Base-by-base conservation (phyloP, 371 early-diverging fungal species). In the Polyrhizophydium stewartii region DNA sequence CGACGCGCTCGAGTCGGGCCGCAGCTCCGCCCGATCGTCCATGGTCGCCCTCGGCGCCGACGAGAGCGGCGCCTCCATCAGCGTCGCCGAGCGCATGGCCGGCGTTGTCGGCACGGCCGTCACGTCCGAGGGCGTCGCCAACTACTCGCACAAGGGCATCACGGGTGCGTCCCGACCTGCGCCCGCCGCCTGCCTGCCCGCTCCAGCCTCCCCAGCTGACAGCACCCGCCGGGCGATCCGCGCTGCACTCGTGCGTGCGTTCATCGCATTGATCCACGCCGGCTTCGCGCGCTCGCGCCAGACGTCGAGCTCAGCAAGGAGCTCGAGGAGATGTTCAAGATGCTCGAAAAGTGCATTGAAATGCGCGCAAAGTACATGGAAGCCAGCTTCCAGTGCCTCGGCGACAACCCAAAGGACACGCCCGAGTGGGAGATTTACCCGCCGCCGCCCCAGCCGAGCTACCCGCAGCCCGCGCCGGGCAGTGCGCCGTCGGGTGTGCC, bases 361-460 rank as follows among this genome's bases (percentile, higher is more conserved):
- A 69, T 96, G 38, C 87, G 97, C 49, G 84, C 87, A 65, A 90
- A 90, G 71, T 96, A 96, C 80, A 92, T 96, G 85, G 60, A 60
- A 55, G 53, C 59, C 59, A 71, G 67, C 46, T 65, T 83, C n/a
- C 97, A 96, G 71, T 77, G 84, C 33, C 76, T 86, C 17, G 78
- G 80, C 13, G 96, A 93, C 64, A 92, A 95, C 70, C 97, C 96
- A 27, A 89, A 88, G 52, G 92, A 95, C 72, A 58, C 62, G 3
- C 81, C 79, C 16, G 84, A 77, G 21, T 97, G 94, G 93, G 73
- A 79, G 3, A 89, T 96, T 45, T 94, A 96, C 68, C 97, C 97
- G 37, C 82, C 85, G 0, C 91, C 95, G 5, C 94, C 95, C 0
- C 81, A 79, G 5, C 90, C 90, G 5, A 78, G 85, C 1, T 90